Evolutionary conservation across 768 basidiomycete genomes (phyloP), one percentile per base, ranked within the genome.

Genomic region (Pulveroboletus ravenelii): DNA sequence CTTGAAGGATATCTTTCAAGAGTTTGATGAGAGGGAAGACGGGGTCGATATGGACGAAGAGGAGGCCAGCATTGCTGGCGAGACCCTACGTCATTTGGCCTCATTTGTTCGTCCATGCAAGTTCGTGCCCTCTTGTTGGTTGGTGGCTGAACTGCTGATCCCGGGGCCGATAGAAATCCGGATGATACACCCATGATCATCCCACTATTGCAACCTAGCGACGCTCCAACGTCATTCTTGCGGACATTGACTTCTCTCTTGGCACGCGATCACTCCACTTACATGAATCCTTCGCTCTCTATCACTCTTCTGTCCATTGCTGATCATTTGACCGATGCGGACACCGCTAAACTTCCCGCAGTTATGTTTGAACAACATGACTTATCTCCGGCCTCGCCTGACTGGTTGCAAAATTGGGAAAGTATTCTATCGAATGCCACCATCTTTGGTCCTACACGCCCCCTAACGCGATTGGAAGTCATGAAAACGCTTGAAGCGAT

Each of bases 381-480:
- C 42, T 73, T 89, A 30, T 82, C 80, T 3, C 88, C 88, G 1
- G 84, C 84, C 10, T 81, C 83, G 1, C 79, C 83, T 0, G 76
- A 81, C 6, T 91, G 88, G 88, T 64, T 89, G 25, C 68, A 69
- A 15, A 82, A 84, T 60, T 89, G 88, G 88, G 64, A 72, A 34
- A 73, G 58, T 34, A 68, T 89, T 6, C 63, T 88, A 13, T 69
- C 66, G n/a, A 80, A 80, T 52, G 62, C 74, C 14, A 70, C 67
- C 0, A 66, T 81, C 17, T 62, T 80, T 53, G 68, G 71, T 47
- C 56, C 65, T 3, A 51, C 69, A 3, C 68, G 80, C 14, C 79
- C 81, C 0, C 52, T 74, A 15, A 85, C 87, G 3, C 72, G 84
- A 18, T 60, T 70, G 34, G 78, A 79, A 15, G 70, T 83, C 45